Evolutionary conservation across 2,329 filamentous ascomycete genomes (phyloP).

Genomic region (Coniochaeta prunicola): DNA sequence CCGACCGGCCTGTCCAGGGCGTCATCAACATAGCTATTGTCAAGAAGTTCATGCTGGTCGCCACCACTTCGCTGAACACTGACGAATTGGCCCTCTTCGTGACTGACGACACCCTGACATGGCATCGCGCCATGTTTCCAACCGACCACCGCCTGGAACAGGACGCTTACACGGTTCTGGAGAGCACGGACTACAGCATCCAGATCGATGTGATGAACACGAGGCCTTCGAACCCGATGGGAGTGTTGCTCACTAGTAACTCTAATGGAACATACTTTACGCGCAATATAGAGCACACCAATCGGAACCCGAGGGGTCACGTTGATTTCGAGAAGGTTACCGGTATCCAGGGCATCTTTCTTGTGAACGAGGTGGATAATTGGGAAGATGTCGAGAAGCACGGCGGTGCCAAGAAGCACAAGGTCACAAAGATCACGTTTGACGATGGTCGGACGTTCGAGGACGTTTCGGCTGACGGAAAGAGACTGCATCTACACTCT

Average conservation of each 20-base stretch:
- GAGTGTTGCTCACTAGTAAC: constrained; percentile 88
- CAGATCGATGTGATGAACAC: constrained; percentile 86
- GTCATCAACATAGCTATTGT: constrained; percentile 76
- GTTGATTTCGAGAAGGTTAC: constrained; percentile 96
- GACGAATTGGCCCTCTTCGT: constrained; percentile 91
- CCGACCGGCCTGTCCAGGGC: constrained; percentile 66
- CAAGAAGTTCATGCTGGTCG: constrained; percentile 81
- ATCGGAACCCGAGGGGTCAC: constrained; percentile 65
- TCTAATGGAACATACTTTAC: constrained; percentile 97
- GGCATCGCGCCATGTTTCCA: constrained; percentile 89
- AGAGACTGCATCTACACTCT: constrained; percentile 80
- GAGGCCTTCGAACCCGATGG: constrained; percentile 62
- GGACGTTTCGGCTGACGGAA: constrained; percentile 58
- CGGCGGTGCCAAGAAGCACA: constrained; percentile 49
- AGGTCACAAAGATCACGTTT: constrained; percentile 82
- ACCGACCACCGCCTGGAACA: constrained; percentile 73
- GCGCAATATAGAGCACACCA: constrained; percentile 85
- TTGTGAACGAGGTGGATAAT: constrained; percentile 87
- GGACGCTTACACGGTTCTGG: constrained; percentile 85
- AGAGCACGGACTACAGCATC: constrained; percentile 96
- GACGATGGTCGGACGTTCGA: constrained; percentile 89
- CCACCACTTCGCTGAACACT: constrained; percentile 70
- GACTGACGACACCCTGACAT: constrained; percentile 72
- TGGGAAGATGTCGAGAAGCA: constrained; percentile 62
- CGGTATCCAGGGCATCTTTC: constrained; percentile 83